phyloP scores from a whole-genome alignment of 1,284 basidiomycete genomes.

The Moesziomyces globuligerus region DNA sequence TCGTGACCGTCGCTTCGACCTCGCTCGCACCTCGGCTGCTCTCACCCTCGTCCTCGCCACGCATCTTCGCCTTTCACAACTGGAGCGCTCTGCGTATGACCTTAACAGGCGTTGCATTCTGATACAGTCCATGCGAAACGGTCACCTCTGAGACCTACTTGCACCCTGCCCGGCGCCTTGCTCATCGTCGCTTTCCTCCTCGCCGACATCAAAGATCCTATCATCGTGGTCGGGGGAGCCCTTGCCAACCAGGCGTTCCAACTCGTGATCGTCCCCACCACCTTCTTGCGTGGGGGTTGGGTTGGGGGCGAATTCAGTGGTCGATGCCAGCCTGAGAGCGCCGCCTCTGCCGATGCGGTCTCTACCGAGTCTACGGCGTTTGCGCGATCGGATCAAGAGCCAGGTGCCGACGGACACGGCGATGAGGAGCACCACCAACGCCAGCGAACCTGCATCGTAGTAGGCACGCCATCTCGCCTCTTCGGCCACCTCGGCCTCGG shows the following conservation, averaged over 20 bases:
- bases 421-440: constrained; percentile 81
- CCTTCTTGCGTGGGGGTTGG: constrained; percentile 58
- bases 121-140: too few relatives aligned
- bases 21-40: too few relatives aligned
- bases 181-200: constrained; percentile 67
- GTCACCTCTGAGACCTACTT: too few relatives aligned
- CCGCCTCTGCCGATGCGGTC: constrained; percentile 30
- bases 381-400: constrained; percentile 77
- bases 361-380: constrained; percentile 52
- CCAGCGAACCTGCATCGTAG: constrained; percentile 83
- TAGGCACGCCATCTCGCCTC: constrained; percentile 60
- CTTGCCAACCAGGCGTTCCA: constrained; percentile 45
- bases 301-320: constrained; percentile 22
- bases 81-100: too few relatives aligned
- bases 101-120: too few relatives aligned
- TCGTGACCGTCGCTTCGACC: too few relatives aligned
- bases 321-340: constrained; percentile 25
- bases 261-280: constrained; percentile 37
- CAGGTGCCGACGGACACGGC: constrained; percentile 77
- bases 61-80: too few relatives aligned
- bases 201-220: constrained; percentile 70
- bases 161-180: too few relatives aligned
- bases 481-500: constrained; percentile 62
- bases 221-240: constrained; percentile 43
- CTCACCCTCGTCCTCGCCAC: too few relatives aligned